These are phyloP conservation scores for Hyphopichia pseudoburtonii DNA, from an alignment of 1,139 yeast species.

Conservation along the genomic window DNA sequence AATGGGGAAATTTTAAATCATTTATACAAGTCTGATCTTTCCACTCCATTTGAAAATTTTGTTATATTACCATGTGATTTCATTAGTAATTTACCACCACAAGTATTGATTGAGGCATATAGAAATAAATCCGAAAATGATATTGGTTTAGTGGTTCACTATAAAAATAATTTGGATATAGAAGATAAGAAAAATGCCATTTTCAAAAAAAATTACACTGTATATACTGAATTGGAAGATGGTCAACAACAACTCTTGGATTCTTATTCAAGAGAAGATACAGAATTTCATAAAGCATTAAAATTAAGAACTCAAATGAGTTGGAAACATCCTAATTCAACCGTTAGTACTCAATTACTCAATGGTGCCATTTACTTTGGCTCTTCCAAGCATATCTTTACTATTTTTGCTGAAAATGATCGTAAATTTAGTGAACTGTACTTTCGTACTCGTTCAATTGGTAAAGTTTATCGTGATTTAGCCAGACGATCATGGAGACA, in stretches of 20 bases:
- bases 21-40: constrained; percentile 27
- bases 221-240: constrained; percentile 55
- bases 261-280: constrained; percentile 62
- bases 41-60: constrained; percentile 47
- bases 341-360: constrained; percentile 71
- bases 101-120: constrained; percentile 79
- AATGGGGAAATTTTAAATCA: constrained; percentile 66
- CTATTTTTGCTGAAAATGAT: constrained; percentile 29
- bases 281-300: constrained; percentile 66
- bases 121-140: constrained; percentile 67
- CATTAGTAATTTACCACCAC: constrained; percentile 89
- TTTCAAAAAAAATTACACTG: constrained; percentile 49
- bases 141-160: constrained; percentile 69
- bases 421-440: constrained; percentile 37
- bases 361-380: constrained; percentile 84
- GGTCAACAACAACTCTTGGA: constrained; percentile 64
- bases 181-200: constrained; percentile 67
- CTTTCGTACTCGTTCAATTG: constrained; percentile 50
- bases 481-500: constrained; percentile 94
- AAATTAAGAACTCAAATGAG: constrained; percentile 81
- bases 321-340: constrained; percentile 82
- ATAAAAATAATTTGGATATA: constrained; percentile 69
- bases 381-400: constrained; percentile 47
- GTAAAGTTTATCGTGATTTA: constrained; percentile 77
- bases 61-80: constrained; percentile 92